phyloP scores from a whole-genome alignment of 305 asterid genomes.

The Petunia hybrid region DNA sequence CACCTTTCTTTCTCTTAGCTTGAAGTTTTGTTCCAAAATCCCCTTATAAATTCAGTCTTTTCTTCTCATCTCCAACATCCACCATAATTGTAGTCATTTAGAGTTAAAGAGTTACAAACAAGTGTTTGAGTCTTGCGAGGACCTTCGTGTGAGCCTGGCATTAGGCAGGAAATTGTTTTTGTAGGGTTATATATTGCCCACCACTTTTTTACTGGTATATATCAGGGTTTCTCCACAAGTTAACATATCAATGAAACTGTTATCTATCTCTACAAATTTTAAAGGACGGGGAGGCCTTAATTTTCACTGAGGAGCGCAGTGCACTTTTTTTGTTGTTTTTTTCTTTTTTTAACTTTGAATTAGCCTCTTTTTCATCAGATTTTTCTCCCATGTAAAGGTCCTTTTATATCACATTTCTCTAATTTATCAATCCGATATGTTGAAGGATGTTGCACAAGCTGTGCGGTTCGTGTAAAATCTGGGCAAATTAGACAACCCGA shows the following conservation, averaged over 20 bases:
- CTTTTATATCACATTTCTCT: constrained; percentile 27
- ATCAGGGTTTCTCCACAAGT: neutral
- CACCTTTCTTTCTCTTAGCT: too few relatives aligned
- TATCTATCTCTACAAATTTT: constrained; percentile 11
- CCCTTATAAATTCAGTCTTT: too few relatives aligned
- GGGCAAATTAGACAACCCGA: constrained; percentile 95
- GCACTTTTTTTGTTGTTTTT: constrained; percentile 6
- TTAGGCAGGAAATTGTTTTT: neutral
- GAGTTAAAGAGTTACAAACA: too few relatives aligned
- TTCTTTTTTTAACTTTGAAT: neutral
- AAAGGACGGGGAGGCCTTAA: neutral
- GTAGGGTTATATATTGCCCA: neutral
- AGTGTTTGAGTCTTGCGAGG: too few relatives aligned
- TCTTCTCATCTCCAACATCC: too few relatives aligned
- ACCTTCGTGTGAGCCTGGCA: too few relatives aligned
- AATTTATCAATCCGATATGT: constrained; percentile 33
- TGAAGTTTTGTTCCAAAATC: too few relatives aligned
- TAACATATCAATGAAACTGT: constrained; percentile 15
- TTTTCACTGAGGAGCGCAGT: neutral
- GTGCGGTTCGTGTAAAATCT: constrained; percentile 95
- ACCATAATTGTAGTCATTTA: too few relatives aligned
- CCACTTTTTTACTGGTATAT: neutral
- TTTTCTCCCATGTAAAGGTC: constrained; percentile 3
- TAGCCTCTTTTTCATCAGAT: constrained; percentile 8
- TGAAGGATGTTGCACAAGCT: constrained; percentile 95